phyloP scores from a whole-genome alignment of 2,329 filamentous ascomycete genomes.

The Calonectria pteridis region DNA sequence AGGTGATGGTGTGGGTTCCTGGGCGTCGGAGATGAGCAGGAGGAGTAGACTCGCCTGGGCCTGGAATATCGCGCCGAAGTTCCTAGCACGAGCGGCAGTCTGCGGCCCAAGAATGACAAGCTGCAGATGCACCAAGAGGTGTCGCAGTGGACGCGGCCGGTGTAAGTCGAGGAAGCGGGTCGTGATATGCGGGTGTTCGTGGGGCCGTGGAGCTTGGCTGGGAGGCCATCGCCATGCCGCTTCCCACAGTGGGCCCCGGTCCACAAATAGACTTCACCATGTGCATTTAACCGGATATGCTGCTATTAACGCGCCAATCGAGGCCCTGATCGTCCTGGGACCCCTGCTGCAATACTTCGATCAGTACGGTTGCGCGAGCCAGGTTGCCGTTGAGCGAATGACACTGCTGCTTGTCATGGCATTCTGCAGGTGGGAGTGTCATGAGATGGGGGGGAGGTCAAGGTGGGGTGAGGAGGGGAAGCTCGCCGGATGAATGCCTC shows the following conservation, averaged over 20 bases:
- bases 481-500: conserved; percentile 37
- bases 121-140: conserved; percentile 18
- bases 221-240: not conserved
- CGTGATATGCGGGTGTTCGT: conserved; percentile 8
- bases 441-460: conserved; percentile 29
- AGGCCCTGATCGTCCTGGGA: conserved; percentile 11
- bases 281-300: conserved; percentile 39
- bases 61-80: conserved; percentile 41
- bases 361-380: conserved; percentile 16
- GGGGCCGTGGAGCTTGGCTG: conserved; percentile 12
- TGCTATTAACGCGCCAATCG: conserved; percentile 35
- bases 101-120: conserved; percentile 5
- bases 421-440: conserved; percentile 23
- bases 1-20: conserved; percentile 17
- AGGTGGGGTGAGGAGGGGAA: conserved; percentile 42
- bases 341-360: not conserved
- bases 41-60: not conserved
- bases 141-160: not conserved
- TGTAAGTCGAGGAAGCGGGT: conserved; percentile 15
- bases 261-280: conserved; percentile 25
- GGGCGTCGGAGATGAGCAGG: conserved; percentile 36
- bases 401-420: conserved; percentile 21
- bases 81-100: conserved; percentile 35
- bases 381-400: conserved; percentile 34
- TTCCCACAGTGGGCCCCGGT: not conserved